Base-by-base conservation (phyloP, 2,329 filamentous ascomycete genomes). In the Claviceps pazoutovae region DNA sequence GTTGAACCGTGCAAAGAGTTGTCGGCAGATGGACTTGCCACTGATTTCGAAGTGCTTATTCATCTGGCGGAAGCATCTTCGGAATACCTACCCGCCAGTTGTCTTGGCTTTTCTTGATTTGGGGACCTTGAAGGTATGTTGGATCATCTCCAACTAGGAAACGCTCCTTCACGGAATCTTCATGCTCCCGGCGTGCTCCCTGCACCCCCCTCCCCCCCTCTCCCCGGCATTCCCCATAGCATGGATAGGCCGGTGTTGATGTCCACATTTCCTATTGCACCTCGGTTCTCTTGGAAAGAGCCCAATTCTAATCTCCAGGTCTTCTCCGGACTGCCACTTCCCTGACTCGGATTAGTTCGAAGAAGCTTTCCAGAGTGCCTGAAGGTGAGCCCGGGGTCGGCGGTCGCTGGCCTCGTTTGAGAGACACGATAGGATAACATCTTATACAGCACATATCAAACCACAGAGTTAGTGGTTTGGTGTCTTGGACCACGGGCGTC, bases 331-430 rank as follows among this genome's bases (percentile, higher is more conserved):
- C 38, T 37, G 38, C 23, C 42, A 16, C 21, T 23, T 19, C 21
- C 34, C 46, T 49, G 51, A 49, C 46, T 52, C 51, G 42, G 34
- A 23, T 43, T 37, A 19, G 14, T 37, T 43, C 30, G 30, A 50
- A 34, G 26, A 14, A 13, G 30, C 23, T 16, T 13, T n/a, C 34
- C 11, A 46, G 5, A 37, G 37, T 11, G 16, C 39, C 48, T 49
- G 34, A 21, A 37, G 4, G 17, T 45, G 21, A 21, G 16, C 9
- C 42, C 42, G 42, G 26, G 34, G 42, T 37, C 21, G 4, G 21
- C 21, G 21, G 21, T 5, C 8, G 36, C 21, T 6, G 34, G 16
- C 49, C n/a, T 26, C 42, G 48, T 39, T 36, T 43, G 23, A 16
- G 13, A 17, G 41, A 38, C 34, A 38, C 41, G 34, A 26, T 45